Evolutionary conservation across 1,284 basidiomycete species (phyloP).

Genomic region (Microbotryum silenes-acaulis): DNA sequence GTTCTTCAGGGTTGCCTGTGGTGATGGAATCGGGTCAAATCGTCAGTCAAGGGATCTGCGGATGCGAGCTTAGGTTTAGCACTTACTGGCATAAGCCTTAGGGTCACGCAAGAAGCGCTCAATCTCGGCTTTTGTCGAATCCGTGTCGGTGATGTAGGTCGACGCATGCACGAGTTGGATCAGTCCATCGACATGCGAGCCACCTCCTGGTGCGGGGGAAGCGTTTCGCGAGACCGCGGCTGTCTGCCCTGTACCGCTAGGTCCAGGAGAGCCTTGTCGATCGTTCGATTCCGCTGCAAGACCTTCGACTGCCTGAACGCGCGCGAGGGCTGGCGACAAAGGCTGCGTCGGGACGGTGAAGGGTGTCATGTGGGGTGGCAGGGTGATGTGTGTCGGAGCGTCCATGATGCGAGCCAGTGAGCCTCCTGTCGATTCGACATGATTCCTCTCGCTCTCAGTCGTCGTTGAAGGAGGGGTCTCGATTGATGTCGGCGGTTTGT

Average conservation of each 20-base stretch:
- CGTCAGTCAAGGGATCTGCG: not conserved
- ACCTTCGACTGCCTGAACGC: too few relatives aligned
- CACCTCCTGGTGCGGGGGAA: slow-evolving; percentile 4
- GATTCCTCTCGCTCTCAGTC: not conserved
- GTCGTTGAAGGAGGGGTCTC: not conserved
- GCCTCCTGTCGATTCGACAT: too few relatives aligned
- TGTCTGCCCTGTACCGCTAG: too few relatives aligned
- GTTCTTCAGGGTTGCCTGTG: slow-evolving; percentile 2
- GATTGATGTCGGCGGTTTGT: not conserved
- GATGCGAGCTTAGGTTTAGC: not conserved
- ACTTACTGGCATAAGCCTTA: slow-evolving; percentile 16
- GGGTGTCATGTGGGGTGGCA: not conserved
- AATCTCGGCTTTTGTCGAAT: slow-evolving; percentile 26
- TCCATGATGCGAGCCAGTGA: too few relatives aligned
- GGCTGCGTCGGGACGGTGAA: too few relatives aligned
- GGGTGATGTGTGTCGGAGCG: not conserved
- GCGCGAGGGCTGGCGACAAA: too few relatives aligned
- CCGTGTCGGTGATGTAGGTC: slow-evolving; percentile 8
- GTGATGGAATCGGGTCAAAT: not conserved
- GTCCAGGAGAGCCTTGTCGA: too few relatives aligned
- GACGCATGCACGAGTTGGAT: slow-evolving; percentile 19
- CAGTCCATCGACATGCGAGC: slow-evolving; percentile 12
- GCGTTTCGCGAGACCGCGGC: slow-evolving; percentile 4
- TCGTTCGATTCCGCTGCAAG: too few relatives aligned
- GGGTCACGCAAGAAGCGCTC: slow-evolving; percentile 23